A percentile compares a stretch with the other conserved stretches of the same genome.
These are phyloP conservation scores for Skeletonema tropicum DNA, from an alignment of 108 stramenopile genomes.

Conservation along the genomic window DNA sequence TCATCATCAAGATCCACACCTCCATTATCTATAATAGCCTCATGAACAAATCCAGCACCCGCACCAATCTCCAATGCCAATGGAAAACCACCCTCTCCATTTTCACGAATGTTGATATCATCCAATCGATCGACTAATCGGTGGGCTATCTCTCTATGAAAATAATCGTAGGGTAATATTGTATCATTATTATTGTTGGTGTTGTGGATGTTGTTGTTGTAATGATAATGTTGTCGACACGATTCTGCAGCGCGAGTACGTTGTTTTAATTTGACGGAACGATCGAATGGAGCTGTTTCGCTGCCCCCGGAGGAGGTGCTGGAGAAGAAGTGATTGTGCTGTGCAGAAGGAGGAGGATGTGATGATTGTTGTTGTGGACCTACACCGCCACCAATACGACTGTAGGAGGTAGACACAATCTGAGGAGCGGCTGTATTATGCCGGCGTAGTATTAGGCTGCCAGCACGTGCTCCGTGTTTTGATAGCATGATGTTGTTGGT, in stretches of 20 bases:
- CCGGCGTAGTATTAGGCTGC: no score
- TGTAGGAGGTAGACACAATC: no score
- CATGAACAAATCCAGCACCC: slow-evolving; percentile 65
- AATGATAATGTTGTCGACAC: slow-evolving; percentile 9
- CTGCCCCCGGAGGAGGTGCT: not conserved
- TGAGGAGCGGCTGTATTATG: no score
- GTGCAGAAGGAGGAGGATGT: no score
- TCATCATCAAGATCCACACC: not conserved
- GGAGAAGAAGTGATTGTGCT: not conserved
- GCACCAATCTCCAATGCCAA: slow-evolving; percentile 84
- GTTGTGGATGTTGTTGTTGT: no score
- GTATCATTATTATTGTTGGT: not conserved
- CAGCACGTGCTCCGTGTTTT: no score
- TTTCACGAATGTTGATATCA: slow-evolving; percentile 70
- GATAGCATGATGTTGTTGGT: no score
- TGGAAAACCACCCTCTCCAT: slow-evolving; percentile 62
- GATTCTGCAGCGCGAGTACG: slow-evolving; percentile 63
- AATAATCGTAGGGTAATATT: slow-evolving; percentile 68
- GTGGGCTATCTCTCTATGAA: slow-evolving; percentile 76
- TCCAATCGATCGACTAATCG: slow-evolving; percentile 85
- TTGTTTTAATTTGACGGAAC: slow-evolving; percentile 65
- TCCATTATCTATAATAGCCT: slow-evolving; percentile 49
- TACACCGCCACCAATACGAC: no score
- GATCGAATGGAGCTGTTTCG: slow-evolving; percentile 67
- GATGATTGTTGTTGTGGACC: not conserved